Percentiles rank a stretch among this genome's conserved stretches.
These are phyloP conservation scores for Oxyria digyna DNA, from an alignment of 148 eudicot species.

Conservation along the genomic window DNA sequence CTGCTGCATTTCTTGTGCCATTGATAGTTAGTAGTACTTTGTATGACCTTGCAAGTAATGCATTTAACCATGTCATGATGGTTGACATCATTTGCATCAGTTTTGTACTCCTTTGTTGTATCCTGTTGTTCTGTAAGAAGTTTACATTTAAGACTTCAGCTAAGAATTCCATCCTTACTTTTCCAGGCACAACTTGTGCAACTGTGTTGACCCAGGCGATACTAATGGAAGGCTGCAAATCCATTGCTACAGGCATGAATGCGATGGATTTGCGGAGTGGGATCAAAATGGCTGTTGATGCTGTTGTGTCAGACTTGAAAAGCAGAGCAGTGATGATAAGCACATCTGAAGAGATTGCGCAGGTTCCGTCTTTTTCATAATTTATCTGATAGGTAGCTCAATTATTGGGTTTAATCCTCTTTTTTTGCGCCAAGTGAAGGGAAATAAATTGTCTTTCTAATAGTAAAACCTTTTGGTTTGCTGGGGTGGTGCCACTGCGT, in stretches of 20 bases:
- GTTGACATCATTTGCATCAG: not conserved
- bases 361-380: conserved; percentile 34
- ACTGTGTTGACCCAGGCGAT: conserved; percentile 93
- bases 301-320: conserved; percentile 67
- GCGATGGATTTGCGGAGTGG: conserved; percentile 93
- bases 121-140: not conserved
- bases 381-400: not conserved
- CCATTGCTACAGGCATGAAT: conserved; percentile 80
- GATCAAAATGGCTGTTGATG: conserved; percentile 80
- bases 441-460: not conserved
- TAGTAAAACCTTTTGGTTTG: not conserved
- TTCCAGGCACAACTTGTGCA: conserved; percentile 95
- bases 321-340: conserved; percentile 83
- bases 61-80: not conserved
- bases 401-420: not conserved
- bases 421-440: not conserved
- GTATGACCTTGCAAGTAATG: not conserved
- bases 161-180: not conserved
- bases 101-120: not conserved
- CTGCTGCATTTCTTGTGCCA: not conserved
- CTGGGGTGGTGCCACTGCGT: not conserved
- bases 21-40: not conserved
- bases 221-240: conserved; percentile 84
- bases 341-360: conserved; percentile 89
- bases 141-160: not conserved